Conservation (phyloP, 75 land plant genomes). For the Cupressus sempervirens region DNA sequence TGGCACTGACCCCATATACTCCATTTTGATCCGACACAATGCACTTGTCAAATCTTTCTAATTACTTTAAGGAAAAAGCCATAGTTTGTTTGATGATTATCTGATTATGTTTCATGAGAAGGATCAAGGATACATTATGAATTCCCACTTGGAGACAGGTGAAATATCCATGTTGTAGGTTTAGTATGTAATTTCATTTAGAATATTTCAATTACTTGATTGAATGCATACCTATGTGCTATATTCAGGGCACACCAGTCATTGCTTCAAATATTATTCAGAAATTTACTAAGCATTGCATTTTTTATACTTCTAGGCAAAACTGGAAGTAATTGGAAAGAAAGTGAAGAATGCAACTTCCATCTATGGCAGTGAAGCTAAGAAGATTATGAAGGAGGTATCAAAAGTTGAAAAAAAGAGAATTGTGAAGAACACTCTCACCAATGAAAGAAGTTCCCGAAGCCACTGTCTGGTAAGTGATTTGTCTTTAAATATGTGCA, state of each 20-base stretch:
- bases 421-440: slow-evolving; percentile 34
- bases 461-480: slow-evolving; percentile 46
- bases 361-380: slow-evolving; percentile 39
- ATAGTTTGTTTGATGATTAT: background rate
- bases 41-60: background rate
- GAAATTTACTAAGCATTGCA: background rate
- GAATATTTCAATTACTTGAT: background rate
- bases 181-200: background rate
- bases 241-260: background rate
- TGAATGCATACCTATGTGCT: background rate
- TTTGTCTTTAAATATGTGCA: background rate
- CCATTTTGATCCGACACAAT: background rate
- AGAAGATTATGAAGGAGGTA: slow-evolving; percentile 35
- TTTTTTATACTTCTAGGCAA: slow-evolving; percentile 14
- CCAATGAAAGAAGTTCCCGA: slow-evolving; percentile 48
- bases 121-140: background rate
- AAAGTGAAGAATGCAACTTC: slow-evolving; percentile 40
- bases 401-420: slow-evolving; percentile 41
- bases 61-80: background rate
- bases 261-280: background rate
- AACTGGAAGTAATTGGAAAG: slow-evolving; percentile 40
- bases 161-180: background rate
- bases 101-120: background rate
- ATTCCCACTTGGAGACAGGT: background rate
- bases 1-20: background rate